These are phyloP conservation scores for Colletotrichum liaoningense DNA, from an alignment of 2,329 filamentous ascomycete species.

Conservation along the genomic window DNA sequence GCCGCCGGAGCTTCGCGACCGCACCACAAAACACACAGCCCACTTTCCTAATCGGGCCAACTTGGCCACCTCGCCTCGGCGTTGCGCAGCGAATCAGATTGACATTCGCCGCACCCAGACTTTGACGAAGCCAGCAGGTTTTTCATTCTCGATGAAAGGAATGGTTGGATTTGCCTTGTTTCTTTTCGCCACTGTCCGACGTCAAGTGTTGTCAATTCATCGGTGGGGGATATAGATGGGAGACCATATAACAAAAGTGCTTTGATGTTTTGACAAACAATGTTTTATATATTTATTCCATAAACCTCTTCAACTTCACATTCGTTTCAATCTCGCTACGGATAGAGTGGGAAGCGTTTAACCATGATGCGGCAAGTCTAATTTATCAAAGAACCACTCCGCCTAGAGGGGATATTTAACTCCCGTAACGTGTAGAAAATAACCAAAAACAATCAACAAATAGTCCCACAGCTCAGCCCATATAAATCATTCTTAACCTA, in stretches of 20 bases:
- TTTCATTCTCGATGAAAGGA: not conserved
- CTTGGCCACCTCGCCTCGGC: conserved; percentile 25
- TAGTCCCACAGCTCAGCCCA: too few relatives aligned
- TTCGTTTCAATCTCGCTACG: too few relatives aligned
- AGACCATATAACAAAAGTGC: not conserved
- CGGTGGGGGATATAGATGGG: not conserved
- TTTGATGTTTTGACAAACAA: not conserved
- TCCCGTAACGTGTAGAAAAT: not conserved
- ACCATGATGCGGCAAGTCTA: not conserved
- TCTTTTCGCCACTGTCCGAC: not conserved
- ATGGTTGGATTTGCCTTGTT: not conserved
- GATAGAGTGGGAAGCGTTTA: not conserved
- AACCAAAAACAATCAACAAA: not conserved
- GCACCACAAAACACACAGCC: conserved; percentile 7
- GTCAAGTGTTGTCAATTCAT: not conserved
- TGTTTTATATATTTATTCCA: too few relatives aligned
- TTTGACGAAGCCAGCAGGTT: not conserved
- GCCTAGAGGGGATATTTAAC: not conserved
- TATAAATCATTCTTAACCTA: not conserved
- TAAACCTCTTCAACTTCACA: too few relatives aligned
- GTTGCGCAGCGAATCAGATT: conserved; percentile 5
- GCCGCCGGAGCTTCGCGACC: conserved; percentile 14
- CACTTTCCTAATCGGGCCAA: conserved; percentile 26
- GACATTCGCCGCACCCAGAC: not conserved
- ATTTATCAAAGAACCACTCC: not conserved